These are phyloP conservation scores for Colletotrichum sp. DNA, from an alignment of 2,329 filamentous ascomycete species.

Conservation along the genomic window DNA sequence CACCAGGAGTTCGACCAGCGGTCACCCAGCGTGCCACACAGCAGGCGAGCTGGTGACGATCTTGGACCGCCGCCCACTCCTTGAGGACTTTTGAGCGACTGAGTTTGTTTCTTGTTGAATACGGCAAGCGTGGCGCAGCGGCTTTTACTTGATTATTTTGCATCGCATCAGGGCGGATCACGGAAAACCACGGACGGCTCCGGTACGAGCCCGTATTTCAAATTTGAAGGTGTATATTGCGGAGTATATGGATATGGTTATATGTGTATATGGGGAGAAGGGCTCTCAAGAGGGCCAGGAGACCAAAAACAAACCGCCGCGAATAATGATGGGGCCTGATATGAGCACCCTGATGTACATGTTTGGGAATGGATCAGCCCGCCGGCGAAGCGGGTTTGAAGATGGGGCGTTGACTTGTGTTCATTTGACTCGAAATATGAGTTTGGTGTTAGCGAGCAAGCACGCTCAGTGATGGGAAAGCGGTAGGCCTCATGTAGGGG, in stretches of 20 bases:
- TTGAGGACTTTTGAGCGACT: neutral
- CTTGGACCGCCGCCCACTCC: neutral
- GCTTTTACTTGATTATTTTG: neutral
- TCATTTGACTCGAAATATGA: neutral
- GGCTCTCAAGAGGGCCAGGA: neutral
- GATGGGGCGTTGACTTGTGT: neutral
- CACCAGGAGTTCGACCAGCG: constrained; percentile 32
- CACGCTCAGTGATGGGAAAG: neutral
- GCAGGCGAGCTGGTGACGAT: constrained; percentile 29
- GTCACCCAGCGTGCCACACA: neutral
- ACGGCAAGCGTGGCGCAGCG: constrained; percentile 15
- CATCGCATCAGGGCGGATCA: constrained; percentile 17
- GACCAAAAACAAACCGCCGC: neutral
- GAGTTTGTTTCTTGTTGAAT: neutral
- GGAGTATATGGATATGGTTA: neutral
- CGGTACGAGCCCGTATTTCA: neutral
- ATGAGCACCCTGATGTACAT: neutral
- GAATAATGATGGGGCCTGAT: neutral
- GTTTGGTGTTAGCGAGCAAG: neutral
- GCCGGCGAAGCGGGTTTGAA: neutral
- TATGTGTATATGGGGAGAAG: neutral
- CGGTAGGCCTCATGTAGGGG: constrained; percentile 1
- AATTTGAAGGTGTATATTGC: neutral
- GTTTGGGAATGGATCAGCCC: neutral
- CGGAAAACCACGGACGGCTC: neutral